phyloP scores from a whole-genome alignment of 2,329 filamentous ascomycete genomes.

The Sporothrix mexicana region DNA sequence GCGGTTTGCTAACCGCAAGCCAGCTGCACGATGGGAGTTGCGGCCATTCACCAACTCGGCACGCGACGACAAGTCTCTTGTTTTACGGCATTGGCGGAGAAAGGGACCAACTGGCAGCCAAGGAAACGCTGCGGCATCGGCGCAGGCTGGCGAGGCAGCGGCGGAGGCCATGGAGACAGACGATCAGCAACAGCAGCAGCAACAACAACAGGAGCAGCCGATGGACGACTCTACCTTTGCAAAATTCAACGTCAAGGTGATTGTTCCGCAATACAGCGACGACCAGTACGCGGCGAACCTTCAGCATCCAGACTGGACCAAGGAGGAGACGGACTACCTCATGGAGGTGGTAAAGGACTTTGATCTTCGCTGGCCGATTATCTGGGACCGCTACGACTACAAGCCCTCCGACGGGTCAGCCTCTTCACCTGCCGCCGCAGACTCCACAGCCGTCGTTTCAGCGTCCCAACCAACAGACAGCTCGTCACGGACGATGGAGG shows the following conservation, averaged over 20 bases:
- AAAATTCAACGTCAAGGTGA: slow-evolving; percentile 84
- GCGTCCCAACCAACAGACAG: slow-evolving; percentile 49
- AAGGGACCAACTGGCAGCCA: slow-evolving; percentile 35
- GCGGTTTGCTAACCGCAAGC: slow-evolving; percentile 60
- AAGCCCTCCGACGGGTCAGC: slow-evolving; percentile 54
- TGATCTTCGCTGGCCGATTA: slow-evolving; percentile 87
- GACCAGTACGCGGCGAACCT: slow-evolving; percentile 83
- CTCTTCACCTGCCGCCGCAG: background rate
- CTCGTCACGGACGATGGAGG: slow-evolving; percentile 73
- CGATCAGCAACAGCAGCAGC: background rate
- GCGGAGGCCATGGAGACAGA: background rate
- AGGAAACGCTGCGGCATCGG: slow-evolving; percentile 35
- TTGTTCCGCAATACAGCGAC: slow-evolving; percentile 81
- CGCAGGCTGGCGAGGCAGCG: background rate
- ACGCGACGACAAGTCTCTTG: slow-evolving; percentile 68
- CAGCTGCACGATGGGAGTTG: slow-evolving; percentile 68
- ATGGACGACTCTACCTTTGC: slow-evolving; percentile 71
- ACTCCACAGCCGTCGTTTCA: slow-evolving; percentile 58
- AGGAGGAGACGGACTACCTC: slow-evolving; percentile 92
- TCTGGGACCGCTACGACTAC: slow-evolving; percentile 92
- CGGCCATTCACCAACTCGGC: slow-evolving; percentile 78
- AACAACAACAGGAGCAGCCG: slow-evolving; percentile 37
- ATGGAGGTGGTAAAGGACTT: slow-evolving; percentile 76
- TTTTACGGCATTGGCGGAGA: slow-evolving; percentile 80
- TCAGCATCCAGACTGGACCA: slow-evolving; percentile 79